phyloP scores from a whole-genome alignment of 2,329 filamentous ascomycete genomes.

The Rutstroemia sp. region DNA sequence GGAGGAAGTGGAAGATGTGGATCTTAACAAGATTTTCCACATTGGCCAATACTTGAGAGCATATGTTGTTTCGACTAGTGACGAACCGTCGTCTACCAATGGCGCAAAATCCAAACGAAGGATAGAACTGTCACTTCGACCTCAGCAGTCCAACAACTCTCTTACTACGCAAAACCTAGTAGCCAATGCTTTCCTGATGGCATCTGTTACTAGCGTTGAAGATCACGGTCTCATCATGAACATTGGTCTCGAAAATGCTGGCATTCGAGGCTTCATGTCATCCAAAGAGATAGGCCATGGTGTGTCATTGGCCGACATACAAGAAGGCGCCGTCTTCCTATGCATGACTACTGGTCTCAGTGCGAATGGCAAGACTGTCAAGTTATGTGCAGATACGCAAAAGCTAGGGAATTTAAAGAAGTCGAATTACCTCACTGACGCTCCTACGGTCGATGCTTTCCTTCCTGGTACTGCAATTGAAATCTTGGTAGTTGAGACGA shows the following conservation, averaged over 20 bases:
- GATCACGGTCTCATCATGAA: conserved; percentile 96
- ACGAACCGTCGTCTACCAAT: conserved; percentile 44
- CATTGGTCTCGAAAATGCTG: conserved; percentile 62
- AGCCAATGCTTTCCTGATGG: conserved; percentile 72
- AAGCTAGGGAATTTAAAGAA: conserved; percentile 61
- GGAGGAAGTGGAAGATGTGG: conserved; percentile 51
- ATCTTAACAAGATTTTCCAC: conserved; percentile 68
- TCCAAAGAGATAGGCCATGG: conserved; percentile 69
- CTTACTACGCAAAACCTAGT: conserved; percentile 68
- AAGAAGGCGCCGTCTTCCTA: conserved; percentile 77
- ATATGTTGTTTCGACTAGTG: conserved; percentile 70
- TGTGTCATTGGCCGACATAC: conserved; percentile 58
- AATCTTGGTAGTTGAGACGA: conserved; percentile 70
- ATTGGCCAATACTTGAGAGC: conserved; percentile 84
- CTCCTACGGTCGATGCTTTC: conserved; percentile 83
- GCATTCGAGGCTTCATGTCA: conserved; percentile 74
- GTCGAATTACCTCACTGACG: conserved; percentile 59
- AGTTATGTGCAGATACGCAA: conserved; percentile 68
- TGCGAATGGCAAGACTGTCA: conserved; percentile 74
- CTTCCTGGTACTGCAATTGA: conserved; percentile 88
- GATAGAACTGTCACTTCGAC: conserved; percentile 82
- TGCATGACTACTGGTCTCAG: conserved; percentile 72
- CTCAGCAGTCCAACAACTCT: conserved; percentile 69
- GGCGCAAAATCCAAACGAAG: conserved; percentile 57
- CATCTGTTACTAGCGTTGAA: conserved; percentile 83